Conservation (phyloP, 495 filamentous ascomycete species). For the Glonium stellatum region DNA sequence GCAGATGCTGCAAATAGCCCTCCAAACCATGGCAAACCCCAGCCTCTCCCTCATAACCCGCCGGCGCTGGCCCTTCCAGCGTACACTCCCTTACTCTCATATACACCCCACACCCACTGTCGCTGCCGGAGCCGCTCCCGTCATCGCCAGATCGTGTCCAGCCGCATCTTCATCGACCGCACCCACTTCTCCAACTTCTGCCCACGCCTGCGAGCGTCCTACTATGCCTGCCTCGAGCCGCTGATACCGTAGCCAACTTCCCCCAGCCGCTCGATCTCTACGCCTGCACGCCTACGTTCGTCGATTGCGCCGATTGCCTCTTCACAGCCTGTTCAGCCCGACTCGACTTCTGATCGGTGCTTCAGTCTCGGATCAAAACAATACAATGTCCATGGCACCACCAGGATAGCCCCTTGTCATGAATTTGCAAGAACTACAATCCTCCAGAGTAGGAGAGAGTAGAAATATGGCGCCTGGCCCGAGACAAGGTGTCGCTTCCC, state of each 20-base stretch:
- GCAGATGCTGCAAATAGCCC: not conserved
- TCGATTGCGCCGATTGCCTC: too few species aligned
- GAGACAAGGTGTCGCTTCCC: conserved; percentile 4
- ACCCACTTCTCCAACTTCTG: not conserved
- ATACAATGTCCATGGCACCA: not conserved
- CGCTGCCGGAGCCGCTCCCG: not conserved
- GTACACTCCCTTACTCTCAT: not conserved
- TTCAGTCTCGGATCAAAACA: not conserved
- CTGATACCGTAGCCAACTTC: too few species aligned
- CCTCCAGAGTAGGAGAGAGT: not conserved
- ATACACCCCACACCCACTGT: not conserved
- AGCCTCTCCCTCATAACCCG: not conserved
- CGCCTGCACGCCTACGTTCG: too few species aligned
- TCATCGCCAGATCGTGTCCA: not conserved
- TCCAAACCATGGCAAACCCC: not conserved
- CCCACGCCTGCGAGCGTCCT: not conserved
- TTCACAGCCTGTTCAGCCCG: too few species aligned
- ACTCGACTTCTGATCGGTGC: not conserved
- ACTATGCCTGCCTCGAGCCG: not conserved
- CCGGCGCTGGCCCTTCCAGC: not conserved
- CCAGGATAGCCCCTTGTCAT: not conserved
- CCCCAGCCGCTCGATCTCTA: too few species aligned
- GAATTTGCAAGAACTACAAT: not conserved
- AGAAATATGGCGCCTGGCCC: not conserved
- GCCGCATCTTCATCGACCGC: not conserved